A percentile compares a stretch with the other conserved stretches of the same genome.
These are phyloP conservation scores for Mycena rosella DNA, from an alignment of 768 basidiomycete species.

Conservation along the genomic window DNA sequence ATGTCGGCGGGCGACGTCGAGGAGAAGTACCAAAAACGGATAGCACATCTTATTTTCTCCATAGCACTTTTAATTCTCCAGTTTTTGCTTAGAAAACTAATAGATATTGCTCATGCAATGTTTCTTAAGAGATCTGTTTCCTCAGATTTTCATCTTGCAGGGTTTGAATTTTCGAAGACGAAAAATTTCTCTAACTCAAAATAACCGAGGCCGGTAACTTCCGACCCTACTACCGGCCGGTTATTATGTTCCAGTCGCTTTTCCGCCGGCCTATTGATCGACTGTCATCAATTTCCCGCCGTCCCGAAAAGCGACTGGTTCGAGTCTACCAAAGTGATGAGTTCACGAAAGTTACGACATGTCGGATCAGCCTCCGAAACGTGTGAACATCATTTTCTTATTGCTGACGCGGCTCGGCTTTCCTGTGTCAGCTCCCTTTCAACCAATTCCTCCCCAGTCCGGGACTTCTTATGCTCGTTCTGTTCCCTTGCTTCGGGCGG, in stretches of 20 bases:
- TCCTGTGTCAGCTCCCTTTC: constrained; percentile 5
- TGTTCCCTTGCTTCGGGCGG: too few species aligned
- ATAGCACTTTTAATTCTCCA: background rate
- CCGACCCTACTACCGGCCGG: background rate
- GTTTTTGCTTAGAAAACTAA: background rate
- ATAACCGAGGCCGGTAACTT: background rate
- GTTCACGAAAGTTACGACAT: too few species aligned
- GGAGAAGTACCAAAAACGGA: background rate
- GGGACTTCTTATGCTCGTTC: too few species aligned
- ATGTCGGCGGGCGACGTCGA: background rate
- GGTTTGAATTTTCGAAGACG: background rate
- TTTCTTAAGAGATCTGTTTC: background rate
- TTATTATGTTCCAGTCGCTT: background rate
- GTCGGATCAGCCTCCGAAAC: too few species aligned
- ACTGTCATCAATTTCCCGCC: too few species aligned
- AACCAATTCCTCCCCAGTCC: too few species aligned
- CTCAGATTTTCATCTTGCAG: background rate
- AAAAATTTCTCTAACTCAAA: too few species aligned
- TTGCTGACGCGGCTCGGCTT: constrained; percentile 5
- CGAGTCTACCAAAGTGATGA: constrained; percentile 10
- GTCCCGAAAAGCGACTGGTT: background rate
- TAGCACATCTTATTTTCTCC: background rate
- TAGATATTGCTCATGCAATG: background rate
- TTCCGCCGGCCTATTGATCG: background rate
- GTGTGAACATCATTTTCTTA: constrained; percentile 15